phyloP scores from a whole-genome alignment of 768 basidiomycete species.

The Nidularia pulvinata region DNA sequence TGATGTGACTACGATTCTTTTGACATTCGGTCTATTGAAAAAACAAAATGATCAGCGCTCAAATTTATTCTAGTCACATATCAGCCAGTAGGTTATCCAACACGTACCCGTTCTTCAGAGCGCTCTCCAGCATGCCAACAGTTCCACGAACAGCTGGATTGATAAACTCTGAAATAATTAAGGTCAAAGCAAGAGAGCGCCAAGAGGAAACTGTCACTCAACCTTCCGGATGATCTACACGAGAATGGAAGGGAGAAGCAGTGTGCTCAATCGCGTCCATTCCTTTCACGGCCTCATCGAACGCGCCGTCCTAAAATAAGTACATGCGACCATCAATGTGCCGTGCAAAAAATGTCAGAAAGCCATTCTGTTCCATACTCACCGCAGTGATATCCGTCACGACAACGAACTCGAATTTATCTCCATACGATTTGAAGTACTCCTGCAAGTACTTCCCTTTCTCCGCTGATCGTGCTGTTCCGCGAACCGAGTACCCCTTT shows the following conservation, averaged over 20 bases:
- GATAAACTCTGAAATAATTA: conserved; percentile 1
- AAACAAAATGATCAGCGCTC: no score
- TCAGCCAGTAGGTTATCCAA: neutral
- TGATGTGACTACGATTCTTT: neutral
- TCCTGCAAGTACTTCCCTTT: conserved; percentile 18
- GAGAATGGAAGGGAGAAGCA: conserved; percentile 55
- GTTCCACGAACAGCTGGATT: conserved; percentile 41
- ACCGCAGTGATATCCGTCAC: conserved; percentile 21
- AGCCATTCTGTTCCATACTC: neutral
- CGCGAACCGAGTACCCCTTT: conserved; percentile 22
- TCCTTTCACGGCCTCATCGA: conserved; percentile 70
- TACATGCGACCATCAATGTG: neutral
- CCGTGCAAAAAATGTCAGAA: neutral
- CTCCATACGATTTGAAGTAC: conserved; percentile 15
- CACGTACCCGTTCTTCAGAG: conserved; percentile 35
- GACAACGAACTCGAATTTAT: conserved; percentile 20
- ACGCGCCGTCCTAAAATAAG: conserved; percentile 46
- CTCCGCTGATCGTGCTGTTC: conserved; percentile 17
- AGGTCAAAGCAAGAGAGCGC: neutral
- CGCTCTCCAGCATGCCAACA: conserved; percentile 30
- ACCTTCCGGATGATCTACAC: conserved; percentile 30
- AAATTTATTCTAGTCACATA: neutral
- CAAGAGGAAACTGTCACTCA: neutral
- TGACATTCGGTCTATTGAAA: neutral
- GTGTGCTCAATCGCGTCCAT: conserved; percentile 65